Base-by-base conservation (phyloP, 2,329 filamentous ascomycete genomes). In the Shiraia bambusicola region DNA sequence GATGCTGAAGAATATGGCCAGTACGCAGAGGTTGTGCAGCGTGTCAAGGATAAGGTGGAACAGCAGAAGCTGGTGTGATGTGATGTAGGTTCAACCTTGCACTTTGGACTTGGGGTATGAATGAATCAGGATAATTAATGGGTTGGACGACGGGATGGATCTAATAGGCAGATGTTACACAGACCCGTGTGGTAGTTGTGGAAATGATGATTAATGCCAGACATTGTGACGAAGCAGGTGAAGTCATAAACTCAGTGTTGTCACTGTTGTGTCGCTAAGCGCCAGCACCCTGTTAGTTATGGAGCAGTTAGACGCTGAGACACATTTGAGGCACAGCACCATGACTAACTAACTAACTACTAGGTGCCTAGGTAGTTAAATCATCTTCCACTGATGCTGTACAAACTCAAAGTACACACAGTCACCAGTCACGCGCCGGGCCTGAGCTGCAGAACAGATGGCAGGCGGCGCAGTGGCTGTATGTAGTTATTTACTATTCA, bases 1-100 rank as follows among this genome's bases (percentile, higher is more conserved):
- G 65, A 68, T 36, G 59, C 49, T 16, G 54, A 56, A 4, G 59
- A 59, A 4, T 56, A 51, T 12, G 26, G 30, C 5, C 50, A 47
- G 32, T 65, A 62, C 36, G 44, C 37, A n/a, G 50, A 42, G 10
- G 54, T 58, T 1, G 36, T 61, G 24, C 34, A 48, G 34, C 54
- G 63, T 7, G 47, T 67, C 34, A 49, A 47, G 33, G 24, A 36
- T 6, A 52, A 51, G 25, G 15, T 36, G 9, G 34, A 5, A 2
- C 9, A 15, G 31, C 5, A 29, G 35, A 33, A 33, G 22, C n/a
- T n/a, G n/a, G 22, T 8, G 19, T 22, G 31, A 24, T 24, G 13
- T n/a, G 17, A 34, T 12, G 17, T 2, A n/a, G 14, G n/a, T 13
- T n/a, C 32, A 26, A 24, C 24, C 24, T 10, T 35, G 24, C 8